A percentile compares a stretch with the other conserved stretches of the same genome.
Evolutionary conservation across 2,329 filamentous ascomycete species (phyloP).

Genomic region (Pseudogymnoascus sp.): DNA sequence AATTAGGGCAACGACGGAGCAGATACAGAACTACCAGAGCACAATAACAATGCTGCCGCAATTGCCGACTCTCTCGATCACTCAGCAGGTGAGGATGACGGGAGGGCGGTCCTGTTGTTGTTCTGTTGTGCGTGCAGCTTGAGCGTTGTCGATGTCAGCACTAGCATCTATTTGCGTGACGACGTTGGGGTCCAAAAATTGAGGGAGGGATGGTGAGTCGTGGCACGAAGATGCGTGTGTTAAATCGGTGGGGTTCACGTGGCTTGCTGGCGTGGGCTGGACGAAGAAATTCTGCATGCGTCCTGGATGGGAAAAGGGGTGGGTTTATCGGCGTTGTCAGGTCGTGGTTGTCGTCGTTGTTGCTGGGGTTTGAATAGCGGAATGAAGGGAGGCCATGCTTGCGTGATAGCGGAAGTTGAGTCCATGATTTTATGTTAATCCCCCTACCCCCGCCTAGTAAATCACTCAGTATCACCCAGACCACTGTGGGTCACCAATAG

Average conservation of each 20-base stretch:
- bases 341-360: neutral
- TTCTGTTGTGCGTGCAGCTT: neutral
- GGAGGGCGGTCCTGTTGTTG: neutral
- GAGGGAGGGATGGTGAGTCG: neutral
- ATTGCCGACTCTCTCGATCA: neutral
- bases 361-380: neutral
- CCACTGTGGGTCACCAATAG: neutral
- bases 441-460: neutral
- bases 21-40: neutral
- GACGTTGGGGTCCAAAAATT: neutral
- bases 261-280: neutral
- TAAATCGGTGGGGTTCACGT: neutral
- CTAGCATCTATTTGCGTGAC: constrained; percentile 1
- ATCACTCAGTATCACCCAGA: neutral
- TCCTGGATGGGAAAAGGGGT: neutral
- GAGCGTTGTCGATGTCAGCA: neutral
- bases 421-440: neutral
- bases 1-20: neutral
- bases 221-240: neutral
- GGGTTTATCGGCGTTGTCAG: neutral
- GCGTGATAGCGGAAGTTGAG: neutral
- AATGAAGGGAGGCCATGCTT: neutral
- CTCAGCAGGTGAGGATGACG: neutral
- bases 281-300: neutral
- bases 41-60: neutral